A percentile compares a stretch with the other conserved stretches of the same genome.
Evolutionary conservation across 768 basidiomycete species (phyloP).

Genomic region (Mycena galericulata): DNA sequence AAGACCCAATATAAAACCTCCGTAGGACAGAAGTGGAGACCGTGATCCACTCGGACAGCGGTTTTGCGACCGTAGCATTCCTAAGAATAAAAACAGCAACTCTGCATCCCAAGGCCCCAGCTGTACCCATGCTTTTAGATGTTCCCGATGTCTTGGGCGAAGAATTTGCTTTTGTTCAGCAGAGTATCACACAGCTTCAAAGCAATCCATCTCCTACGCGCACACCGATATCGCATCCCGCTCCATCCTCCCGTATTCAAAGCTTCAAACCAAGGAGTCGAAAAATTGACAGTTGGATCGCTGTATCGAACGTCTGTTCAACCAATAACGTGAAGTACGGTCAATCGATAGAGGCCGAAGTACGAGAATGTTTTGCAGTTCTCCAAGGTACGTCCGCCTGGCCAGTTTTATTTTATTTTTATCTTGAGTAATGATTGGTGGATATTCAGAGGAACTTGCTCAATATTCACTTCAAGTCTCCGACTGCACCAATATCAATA

Average conservation of each 20-base stretch:
- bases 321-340: conserved; percentile 24
- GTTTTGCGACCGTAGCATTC: conserved; percentile 93
- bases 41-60: conserved; percentile 83
- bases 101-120: conserved; percentile 65
- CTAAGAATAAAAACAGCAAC: conserved; percentile 80
- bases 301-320: conserved; percentile 67
- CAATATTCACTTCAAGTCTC: conserved; percentile 62
- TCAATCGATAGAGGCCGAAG: conserved; percentile 76
- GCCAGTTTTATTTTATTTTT: conserved; percentile 24
- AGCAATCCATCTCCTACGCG: not conserved
- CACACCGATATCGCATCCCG: not conserved
- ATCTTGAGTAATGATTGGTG: not conserved
- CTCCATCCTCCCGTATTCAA: not conserved
- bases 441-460: conserved; percentile 63
- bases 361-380: conserved; percentile 72
- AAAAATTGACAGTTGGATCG: conserved; percentile 73
- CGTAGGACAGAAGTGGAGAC: conserved; percentile 72
- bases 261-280: conserved; percentile 36
- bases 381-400: conserved; percentile 81
- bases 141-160: conserved; percentile 69
- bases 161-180: conserved; percentile 44
- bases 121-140: conserved; percentile 34
- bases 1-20: conserved; percentile 12
- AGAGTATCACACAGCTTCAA: conserved; percentile 33
- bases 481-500: conserved; percentile 80